These are phyloP conservation scores for Pisolithus albus DNA, from an alignment of 768 basidiomycete genomes.

Conservation along the genomic window DNA sequence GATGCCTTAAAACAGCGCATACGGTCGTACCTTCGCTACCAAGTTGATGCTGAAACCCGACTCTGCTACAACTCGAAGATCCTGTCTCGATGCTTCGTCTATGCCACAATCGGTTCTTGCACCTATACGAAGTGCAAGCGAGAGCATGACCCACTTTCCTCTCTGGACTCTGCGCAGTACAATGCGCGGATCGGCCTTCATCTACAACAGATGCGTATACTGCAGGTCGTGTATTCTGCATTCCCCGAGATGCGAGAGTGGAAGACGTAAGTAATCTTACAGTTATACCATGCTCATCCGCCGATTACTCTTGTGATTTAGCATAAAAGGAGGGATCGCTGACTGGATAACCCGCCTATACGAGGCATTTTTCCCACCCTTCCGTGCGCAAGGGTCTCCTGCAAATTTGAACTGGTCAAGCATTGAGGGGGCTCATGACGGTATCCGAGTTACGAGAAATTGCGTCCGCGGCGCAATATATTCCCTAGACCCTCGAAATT, in stretches of 20 bases:
- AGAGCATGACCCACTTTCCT: slow-evolving; percentile 27
- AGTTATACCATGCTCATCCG: not conserved
- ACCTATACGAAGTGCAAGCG: slow-evolving; percentile 27
- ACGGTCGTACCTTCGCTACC: slow-evolving; percentile 18
- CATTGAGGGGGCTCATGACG: slow-evolving; percentile 35
- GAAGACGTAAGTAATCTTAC: slow-evolving; percentile 4
- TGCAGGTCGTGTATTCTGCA: slow-evolving; percentile 27
- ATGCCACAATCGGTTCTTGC: slow-evolving; percentile 29
- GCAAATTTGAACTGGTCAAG: slow-evolving; percentile 27
- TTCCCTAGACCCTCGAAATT: slow-evolving; percentile 14
- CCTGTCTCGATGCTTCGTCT: slow-evolving; percentile 36
- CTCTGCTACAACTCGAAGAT: slow-evolving; percentile 23
- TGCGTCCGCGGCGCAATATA: slow-evolving; percentile 43
- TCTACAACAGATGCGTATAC: slow-evolving; percentile 44
- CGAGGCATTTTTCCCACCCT: slow-evolving; percentile 43
- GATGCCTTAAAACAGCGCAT: slow-evolving; percentile 20
- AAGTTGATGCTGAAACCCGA: slow-evolving; percentile 28
- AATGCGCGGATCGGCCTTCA: slow-evolving; percentile 38
- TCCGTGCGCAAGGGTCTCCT: slow-evolving; percentile 38
- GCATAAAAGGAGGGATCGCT: not conserved
- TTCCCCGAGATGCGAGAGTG: slow-evolving; percentile 1
- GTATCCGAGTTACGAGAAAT: slow-evolving; percentile 32
- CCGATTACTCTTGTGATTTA: not conserved
- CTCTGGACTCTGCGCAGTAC: slow-evolving; percentile 28
- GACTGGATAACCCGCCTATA: slow-evolving; percentile 43